These are phyloP conservation scores for Pseudotulostoma volvatum DNA, from an alignment of 495 filamentous ascomycete species.

Conservation along the genomic window DNA sequence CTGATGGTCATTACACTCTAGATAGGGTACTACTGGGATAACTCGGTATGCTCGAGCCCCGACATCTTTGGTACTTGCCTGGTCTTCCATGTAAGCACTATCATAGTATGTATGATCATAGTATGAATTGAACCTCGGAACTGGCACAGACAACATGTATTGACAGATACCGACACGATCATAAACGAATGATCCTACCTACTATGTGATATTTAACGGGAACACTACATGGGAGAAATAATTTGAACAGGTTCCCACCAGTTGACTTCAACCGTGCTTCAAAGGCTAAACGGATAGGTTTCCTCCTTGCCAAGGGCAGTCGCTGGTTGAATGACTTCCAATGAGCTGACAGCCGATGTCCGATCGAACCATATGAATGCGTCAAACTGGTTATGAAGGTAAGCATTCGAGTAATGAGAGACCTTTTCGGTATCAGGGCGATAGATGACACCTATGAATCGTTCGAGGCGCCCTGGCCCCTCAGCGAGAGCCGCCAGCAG, in stretches of 20 bases:
- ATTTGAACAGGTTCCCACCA: not conserved
- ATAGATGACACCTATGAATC: slow-evolving; percentile 48
- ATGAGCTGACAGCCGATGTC: slow-evolving; percentile 31
- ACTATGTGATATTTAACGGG: no score
- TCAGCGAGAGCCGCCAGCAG: slow-evolving; percentile 24
- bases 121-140: no score
- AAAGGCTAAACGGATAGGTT: slow-evolving; percentile 44
- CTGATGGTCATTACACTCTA: no score
- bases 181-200: no score
- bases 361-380: slow-evolving; percentile 41
- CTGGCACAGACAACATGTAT: no score
- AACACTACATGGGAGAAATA: no score
- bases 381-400: slow-evolving; percentile 40
- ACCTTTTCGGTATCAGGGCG: slow-evolving; percentile 35
- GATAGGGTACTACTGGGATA: no score
- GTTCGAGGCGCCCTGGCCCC: slow-evolving; percentile 26
- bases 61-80: no score
- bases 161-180: no score
- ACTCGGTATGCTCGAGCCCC: no score
- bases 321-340: slow-evolving; percentile 36
- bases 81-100: no score
- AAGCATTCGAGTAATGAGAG: slow-evolving; percentile 38
- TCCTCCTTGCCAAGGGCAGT: slow-evolving; percentile 30
- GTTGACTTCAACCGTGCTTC: not conserved
- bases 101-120: no score